Evolutionary conservation across 257 asterid genomes (phyloP), one percentile per base, ranked within the genome.

Genomic region (Capsicum rhomboideum): DNA sequence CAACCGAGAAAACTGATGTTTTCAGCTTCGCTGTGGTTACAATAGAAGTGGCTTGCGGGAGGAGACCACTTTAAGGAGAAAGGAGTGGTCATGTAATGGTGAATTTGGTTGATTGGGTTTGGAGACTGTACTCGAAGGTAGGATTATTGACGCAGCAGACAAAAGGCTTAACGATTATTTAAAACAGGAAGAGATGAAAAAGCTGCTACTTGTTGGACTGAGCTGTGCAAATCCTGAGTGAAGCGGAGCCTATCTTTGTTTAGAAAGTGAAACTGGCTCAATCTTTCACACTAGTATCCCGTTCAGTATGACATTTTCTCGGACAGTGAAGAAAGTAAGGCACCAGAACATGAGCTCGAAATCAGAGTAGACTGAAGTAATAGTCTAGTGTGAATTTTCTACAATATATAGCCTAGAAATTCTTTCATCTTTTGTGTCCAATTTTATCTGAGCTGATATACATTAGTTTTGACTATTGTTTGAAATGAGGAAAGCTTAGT

Each of bases 191-290:
- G 97, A 88, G 86, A 90, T 93, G 94, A 40, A 87, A 40, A 89
- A 91, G 83, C 82, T 93, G 79, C 63, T 95, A 82, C 91, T 95
- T 26, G 84, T 95, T 0, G 98, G 98, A 55, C 80, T 95, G 87
- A 93, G 97, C 88, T 95, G 98, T 67, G 96, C 97, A 1, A 92
- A 93, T 86, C 98, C 98, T 8, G 96, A 90, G 86, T 53, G 98
- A 93, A 67, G 93, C 94, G 2, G 93, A 89, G 77, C 91, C 91
- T 4, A n/a, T 90, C 86, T 54, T 84, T 8, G 99, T 95, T 37
- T 97, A 96, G 1, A 92, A 83, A 87, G 88, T 78, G 37, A 95
- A 95, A 75, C 98, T 97, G 0, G 84, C 90, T 64, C 90, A 40
- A 4, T 6, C 4, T 95, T 95, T 84, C 93, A 91, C 10, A 91